Evolutionary conservation across 78 protist species (phyloP).

Genomic region (Dictyostelium discoideum): DNA sequence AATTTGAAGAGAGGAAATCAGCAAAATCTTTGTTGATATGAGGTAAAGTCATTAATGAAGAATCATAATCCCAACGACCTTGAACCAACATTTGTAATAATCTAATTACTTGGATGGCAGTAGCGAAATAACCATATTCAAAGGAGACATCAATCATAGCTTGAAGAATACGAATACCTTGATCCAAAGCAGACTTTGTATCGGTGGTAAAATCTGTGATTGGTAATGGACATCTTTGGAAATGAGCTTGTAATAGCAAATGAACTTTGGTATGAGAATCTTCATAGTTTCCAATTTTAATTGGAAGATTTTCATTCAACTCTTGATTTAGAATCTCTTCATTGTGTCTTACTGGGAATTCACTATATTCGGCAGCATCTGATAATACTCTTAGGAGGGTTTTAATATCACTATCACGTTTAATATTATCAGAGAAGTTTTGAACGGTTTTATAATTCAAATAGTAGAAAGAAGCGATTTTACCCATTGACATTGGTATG

Average conservation of each 20-base stretch:
- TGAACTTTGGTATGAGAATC: constrained; percentile 94
- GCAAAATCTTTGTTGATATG: constrained; percentile 16
- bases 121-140: constrained; percentile 83
- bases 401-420: constrained; percentile 21
- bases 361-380: constrained; percentile 89
- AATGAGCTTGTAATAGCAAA: constrained; percentile 96
- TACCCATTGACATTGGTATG: constrained; percentile 89
- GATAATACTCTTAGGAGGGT: constrained; percentile 78
- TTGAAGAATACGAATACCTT: constrained; percentile 94
- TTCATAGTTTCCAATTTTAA: constrained; percentile 58
- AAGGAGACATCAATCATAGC: constrained; percentile 94
- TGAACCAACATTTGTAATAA: constrained; percentile 91
- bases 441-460: constrained; percentile 90
- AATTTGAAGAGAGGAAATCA: background rate
- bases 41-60: constrained; percentile 33
- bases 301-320: constrained; percentile 86
- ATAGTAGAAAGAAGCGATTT: constrained; percentile 98
- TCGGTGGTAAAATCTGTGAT: constrained; percentile 97
- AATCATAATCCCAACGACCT: constrained; percentile 78
- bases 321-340: constrained; percentile 96
- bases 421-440: constrained; percentile 68
- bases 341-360: constrained; percentile 98
- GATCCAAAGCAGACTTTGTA: constrained; percentile 96
- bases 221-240: constrained; percentile 89
- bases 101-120: constrained; percentile 75